Evolutionary conservation across 2,329 filamentous ascomycete genomes (phyloP), one percentile per base, ranked within the genome.

Genomic region (Fusarium gaditjirri): DNA sequence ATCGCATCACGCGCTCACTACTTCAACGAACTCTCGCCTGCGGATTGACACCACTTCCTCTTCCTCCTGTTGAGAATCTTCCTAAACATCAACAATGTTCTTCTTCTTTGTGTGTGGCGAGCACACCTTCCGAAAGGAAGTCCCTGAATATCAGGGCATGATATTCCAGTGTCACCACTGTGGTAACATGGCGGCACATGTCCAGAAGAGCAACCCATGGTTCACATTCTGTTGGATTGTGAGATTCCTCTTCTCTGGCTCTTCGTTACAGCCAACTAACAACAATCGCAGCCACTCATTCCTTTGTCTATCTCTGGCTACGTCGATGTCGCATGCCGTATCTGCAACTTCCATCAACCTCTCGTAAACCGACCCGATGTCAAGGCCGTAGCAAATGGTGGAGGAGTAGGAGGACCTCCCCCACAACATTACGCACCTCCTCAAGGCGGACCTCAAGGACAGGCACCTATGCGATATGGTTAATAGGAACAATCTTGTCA

Each of bases 211-310:
- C 65, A 86, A 91, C 65, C 89, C 90, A 44, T 94, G 92, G 91
- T 94, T 94, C 78, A 94, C 93, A 9, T 90, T 94, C 77, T 94
- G 92, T 85, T 94, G 93, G 81, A 82, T 94, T 58, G 89, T 91
- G 81, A 77, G 87, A 83, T 14, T 25, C 1, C 12, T 27, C 50
- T 33, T 19, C 38, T 29, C 19, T 27, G n/a, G 14, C 14, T 13
- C 13, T 47, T 57, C 36, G 10, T 52, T 27, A 13, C 35, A 43
- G 36, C 21, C 52, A 16, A 35, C 76, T 79, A 70, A 78, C 46
- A 23, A 13, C 9, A 4, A 43, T 43, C 36, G 35, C n/a, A 91
- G 87, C 93, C 93, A 53, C 81, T 95, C 49, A 85, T 95, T 31
- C 93, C 93, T 0, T 91, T 94, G 77, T 91, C 89, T 49, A 84